Conservation (phyloP, 1,139 yeast genomes). For the Lodderomyces beijingensis region DNA sequence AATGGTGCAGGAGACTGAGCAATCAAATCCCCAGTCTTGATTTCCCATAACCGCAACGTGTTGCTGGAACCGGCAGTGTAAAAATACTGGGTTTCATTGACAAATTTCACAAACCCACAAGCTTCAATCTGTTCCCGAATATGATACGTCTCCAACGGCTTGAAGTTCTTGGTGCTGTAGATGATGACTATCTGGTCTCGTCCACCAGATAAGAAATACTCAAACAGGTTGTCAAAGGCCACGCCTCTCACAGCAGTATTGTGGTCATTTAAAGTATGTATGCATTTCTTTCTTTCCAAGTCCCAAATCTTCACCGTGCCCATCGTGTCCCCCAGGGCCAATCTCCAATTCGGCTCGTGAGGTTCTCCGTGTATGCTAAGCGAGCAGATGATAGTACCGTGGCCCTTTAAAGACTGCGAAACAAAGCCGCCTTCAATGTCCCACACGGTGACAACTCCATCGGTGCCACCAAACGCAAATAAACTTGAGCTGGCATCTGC, state of each 20-base stretch:
- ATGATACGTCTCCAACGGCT: constrained; percentile 64
- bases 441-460: constrained; percentile 89
- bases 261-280: constrained; percentile 67
- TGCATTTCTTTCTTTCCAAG: constrained; percentile 70
- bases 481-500: constrained; percentile 79
- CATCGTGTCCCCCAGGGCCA: constrained; percentile 85
- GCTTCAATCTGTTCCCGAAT: constrained; percentile 77
- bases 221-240: constrained; percentile 54
- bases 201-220: constrained; percentile 72
- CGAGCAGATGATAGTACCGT: constrained; percentile 87
- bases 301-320: constrained; percentile 91
- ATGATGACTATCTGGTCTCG: constrained; percentile 77
- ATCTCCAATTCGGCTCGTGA: constrained; percentile 63
- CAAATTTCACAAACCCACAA: constrained; percentile 54
- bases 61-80: constrained; percentile 85
- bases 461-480: constrained; percentile 93
- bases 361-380: constrained; percentile 69
- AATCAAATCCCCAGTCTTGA: constrained; percentile 31
- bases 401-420: constrained; percentile 91
- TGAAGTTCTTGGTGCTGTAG: constrained; percentile 52
- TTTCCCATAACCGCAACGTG: constrained; percentile 58
- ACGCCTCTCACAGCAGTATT: constrained; percentile 84
- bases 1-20: constrained; percentile 49
- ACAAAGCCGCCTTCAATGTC: constrained; percentile 84
- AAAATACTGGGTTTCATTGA: constrained; percentile 32